phyloP scores from a whole-genome alignment of 441 rosid species.

The Cnidoscolus chayamansa region DNA sequence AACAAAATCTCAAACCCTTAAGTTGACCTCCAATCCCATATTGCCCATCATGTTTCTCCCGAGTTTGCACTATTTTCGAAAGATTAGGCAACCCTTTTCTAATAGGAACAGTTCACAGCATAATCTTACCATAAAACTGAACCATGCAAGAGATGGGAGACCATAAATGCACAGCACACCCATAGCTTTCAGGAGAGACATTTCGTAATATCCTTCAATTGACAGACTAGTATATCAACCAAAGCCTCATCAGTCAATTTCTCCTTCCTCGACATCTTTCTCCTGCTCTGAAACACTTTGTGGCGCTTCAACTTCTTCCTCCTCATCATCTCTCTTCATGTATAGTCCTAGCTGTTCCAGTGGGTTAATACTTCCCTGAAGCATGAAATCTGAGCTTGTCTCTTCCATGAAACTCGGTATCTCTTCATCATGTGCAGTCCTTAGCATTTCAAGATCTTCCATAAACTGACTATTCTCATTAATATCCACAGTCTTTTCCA shows the following conservation, averaged over 20 bases:
- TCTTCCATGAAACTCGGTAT: conserved; percentile 52
- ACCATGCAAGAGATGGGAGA: background rate
- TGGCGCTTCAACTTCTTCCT: conserved; percentile 50
- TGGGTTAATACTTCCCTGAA: conserved; percentile 64
- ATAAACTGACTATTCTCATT: conserved; percentile 68
- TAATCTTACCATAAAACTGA: conserved; percentile 7
- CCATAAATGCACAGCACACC: background rate
- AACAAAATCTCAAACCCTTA: background rate
- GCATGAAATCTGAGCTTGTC: conserved; percentile 55
- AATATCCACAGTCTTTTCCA: conserved; percentile 89
- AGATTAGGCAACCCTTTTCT: background rate
- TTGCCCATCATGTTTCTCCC: background rate
- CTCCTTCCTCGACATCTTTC: conserved; percentile 58
- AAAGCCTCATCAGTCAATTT: conserved; percentile 35
- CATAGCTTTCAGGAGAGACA: conserved; percentile 6
- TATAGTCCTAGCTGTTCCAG: conserved; percentile 76
- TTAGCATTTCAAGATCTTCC: conserved; percentile 83
- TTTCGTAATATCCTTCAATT: background rate
- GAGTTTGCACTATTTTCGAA: background rate
- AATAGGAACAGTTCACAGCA: background rate
- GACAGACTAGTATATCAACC: background rate
- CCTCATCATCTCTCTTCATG: conserved; percentile 81
- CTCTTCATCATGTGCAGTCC: conserved; percentile 42
- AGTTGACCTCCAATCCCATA: background rate
- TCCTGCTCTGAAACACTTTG: conserved; percentile 31